phyloP scores from a whole-genome alignment of 2,329 filamentous ascomycete genomes.

The Calycina marina region DNA sequence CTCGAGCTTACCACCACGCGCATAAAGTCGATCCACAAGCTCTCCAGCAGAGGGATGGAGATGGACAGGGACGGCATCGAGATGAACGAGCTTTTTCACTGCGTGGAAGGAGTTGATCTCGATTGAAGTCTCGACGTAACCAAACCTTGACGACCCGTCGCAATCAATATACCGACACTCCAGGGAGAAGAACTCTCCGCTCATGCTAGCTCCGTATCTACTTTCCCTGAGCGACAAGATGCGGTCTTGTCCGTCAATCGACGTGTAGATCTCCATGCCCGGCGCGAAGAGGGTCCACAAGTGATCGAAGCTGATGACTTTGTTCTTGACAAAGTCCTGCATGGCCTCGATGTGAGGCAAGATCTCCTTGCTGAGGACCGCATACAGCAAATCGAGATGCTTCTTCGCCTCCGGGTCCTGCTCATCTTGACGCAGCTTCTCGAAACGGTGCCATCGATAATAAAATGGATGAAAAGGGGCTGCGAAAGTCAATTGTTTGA shows the following conservation, averaged over 20 bases:
- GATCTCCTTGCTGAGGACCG: constrained; percentile 35
- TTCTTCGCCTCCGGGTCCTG: constrained; percentile 29
- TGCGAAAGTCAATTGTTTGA: constrained; percentile 45
- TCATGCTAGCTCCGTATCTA: constrained; percentile 20
- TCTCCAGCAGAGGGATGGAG: constrained; percentile 6
- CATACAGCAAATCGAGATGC: constrained; percentile 32
- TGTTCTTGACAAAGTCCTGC: constrained; percentile 36
- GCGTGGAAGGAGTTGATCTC: constrained; percentile 3
- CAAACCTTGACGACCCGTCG: constrained; percentile 9
- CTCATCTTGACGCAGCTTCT: constrained; percentile 26
- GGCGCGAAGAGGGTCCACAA: constrained; percentile 40
- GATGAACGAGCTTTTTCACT: constrained; percentile 5
- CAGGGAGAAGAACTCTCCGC: constrained; percentile 24
- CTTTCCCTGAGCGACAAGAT: constrained; percentile 25
- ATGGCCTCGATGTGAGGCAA: constrained; percentile 33
- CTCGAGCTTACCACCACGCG: constrained; percentile 5
- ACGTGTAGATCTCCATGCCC: constrained; percentile 27
- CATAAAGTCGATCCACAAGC: constrained; percentile 5
- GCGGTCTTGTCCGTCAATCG: constrained; percentile 26
- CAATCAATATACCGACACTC: constrained; percentile 7
- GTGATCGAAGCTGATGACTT: constrained; percentile 37
- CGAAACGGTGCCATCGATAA: constrained; percentile 44
- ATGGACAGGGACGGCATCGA: constrained; percentile 8
- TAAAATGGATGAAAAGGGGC: constrained; percentile 49
- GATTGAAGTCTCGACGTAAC: constrained; percentile 8